Evolutionary conservation across 164 flowering plant species (phyloP), one percentile per base, ranked within the genome.

Genomic region (Houttuynia cordata): DNA sequence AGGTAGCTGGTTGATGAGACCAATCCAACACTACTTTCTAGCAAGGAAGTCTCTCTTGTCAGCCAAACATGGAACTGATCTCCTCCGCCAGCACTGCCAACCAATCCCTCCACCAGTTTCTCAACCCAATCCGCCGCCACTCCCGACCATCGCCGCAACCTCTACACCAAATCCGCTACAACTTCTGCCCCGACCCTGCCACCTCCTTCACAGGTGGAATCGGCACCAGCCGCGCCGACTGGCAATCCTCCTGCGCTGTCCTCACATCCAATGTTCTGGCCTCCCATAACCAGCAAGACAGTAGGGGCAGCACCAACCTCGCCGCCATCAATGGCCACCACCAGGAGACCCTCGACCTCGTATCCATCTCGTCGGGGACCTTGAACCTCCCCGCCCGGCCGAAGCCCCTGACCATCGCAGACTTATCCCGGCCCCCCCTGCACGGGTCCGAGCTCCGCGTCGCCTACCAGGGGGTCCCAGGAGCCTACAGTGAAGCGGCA

Each of bases 401-500:
- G 3, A 79, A 81, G 68, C 79, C 96, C 34, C 74, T 91, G n/a
- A 71, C 87, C 14, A 83, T 81, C 45, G 41, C 82, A 4, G 96
- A 91, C 67, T 78, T 91, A 13, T 81, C 91, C 0, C 94, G 94
- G 15, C 87, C 90, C 8, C 97, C 96, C 61, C 80, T 80, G 84
- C 97, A 91, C 71, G 97, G 97, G 20, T 69, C 87, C 8, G 71
- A 72, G 66, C 82, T 90, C 15, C 86, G 97, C 15, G 97, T 90
- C 39, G 97, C 97, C 0, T 90, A 91, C 73, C 97, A 87, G 52
- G 97, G 98, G 6, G 95, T 83, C 22, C 96, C 96, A 0, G 96
- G 98, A n/a, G 98, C 98, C 8, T 91, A 88, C 74, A 81, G 88
- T 53, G 98, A 91, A 59, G 95, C 95, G 14, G 98, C 98, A 0